phyloP scores from a whole-genome alignment of 352 stramenopile genomes.

The Phytophthora megakarya region DNA sequence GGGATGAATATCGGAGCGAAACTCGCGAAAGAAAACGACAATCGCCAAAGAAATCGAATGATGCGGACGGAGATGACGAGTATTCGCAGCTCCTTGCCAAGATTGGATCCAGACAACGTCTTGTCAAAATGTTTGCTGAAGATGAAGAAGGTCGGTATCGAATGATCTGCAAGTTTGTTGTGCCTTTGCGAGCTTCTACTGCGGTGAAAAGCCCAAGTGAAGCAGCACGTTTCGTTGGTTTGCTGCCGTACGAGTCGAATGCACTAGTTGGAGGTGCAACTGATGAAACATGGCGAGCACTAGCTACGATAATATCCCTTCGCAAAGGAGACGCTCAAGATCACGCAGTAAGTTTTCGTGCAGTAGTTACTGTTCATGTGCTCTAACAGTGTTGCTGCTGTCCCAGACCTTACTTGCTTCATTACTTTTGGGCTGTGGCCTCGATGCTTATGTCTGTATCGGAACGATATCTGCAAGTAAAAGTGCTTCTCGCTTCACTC shows the following conservation, averaged over 20 bases:
- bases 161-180: slow-evolving; percentile 89
- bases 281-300: slow-evolving; percentile 81
- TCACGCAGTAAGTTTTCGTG: slow-evolving; percentile 56
- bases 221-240: slow-evolving; percentile 82
- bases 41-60: not conserved
- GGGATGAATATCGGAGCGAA: slow-evolving; percentile 73
- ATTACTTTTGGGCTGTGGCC: slow-evolving; percentile 86
- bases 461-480: slow-evolving; percentile 61
- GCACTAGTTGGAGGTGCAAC: slow-evolving; percentile 53
- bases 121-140: slow-evolving; percentile 86
- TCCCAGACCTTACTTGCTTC: slow-evolving; percentile 80
- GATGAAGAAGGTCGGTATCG: slow-evolving; percentile 87
- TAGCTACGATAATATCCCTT: slow-evolving; percentile 71
- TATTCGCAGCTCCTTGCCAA: slow-evolving; percentile 22
- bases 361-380: not conserved
- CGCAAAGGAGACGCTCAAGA: slow-evolving; percentile 83
- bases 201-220: slow-evolving; percentile 76
- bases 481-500: slow-evolving; percentile 28
- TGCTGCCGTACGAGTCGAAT: slow-evolving; percentile 73
- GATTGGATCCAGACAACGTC: slow-evolving; percentile 32
- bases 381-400: not conserved
- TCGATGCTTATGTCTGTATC: slow-evolving; percentile 90
- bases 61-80: slow-evolving; percentile 21
- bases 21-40: slow-evolving; percentile 15
- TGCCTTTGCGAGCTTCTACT: slow-evolving; percentile 46